Base-by-base conservation (phyloP, 768 basidiomycete genomes). In the Leccinum subtestaceum region DNA sequence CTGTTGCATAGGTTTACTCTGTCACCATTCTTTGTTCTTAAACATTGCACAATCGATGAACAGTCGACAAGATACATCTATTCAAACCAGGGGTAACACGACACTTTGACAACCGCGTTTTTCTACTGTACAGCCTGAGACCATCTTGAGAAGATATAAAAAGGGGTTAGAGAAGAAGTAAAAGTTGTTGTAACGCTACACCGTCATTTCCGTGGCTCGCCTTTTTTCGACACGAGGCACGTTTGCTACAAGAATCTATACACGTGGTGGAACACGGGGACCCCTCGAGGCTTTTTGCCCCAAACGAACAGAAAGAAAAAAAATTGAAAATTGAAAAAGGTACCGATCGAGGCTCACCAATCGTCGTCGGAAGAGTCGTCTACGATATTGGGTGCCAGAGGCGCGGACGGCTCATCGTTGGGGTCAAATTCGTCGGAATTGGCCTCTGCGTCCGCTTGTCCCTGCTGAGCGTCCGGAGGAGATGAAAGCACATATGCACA, bases 401-500 rank as follows among this genome's bases (percentile, higher is more conserved):
- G 23, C 23, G 23, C 23, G 23, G 23, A 25, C 23, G 23, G 23
- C 25, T 25, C 25, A 25, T 25, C 25, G 25, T 25, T 25, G 25
- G 25, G 25, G 25, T 25, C 27, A 29, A 29, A 29, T 0, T 29
- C 27, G 27, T 29, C 27, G 27, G 27, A 29, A 29, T 29, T 29
- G 27, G 27, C 27, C 27, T 29, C 27, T 0, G 8, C 8, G 0
- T 29, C 27, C 27, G 27, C 27, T 2, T 29, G 27, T 29, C 27
- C 27, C 27, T 29, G 27, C 25, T 49, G 47, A 5, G 23, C 23
- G 17, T 29, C 21, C 4, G 58, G 65, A 12, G 59, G 65, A 10
- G 59, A 63, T 6, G 54, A 63, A 1, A 70, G 60, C 13, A 61
- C 36, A 23, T 57, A 57, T 13, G 59, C 59, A 43, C 65, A 54